Evolutionary conservation across 495 filamentous ascomycete genomes (phyloP), one percentile per base, ranked within the genome.

Genomic region (Astrothelium macrocarpum): DNA sequence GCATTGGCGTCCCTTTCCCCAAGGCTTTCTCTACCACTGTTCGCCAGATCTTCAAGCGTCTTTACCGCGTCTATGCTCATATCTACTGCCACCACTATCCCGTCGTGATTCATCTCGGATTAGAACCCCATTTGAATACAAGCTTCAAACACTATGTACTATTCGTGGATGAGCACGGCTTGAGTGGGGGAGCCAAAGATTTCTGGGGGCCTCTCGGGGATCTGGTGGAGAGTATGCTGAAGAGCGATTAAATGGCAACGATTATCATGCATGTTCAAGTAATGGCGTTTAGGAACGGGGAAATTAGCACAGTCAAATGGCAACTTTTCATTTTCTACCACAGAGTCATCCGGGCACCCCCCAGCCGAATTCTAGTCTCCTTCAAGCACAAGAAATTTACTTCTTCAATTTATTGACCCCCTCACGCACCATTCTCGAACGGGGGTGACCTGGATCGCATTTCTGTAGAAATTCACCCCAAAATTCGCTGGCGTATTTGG

Each of bases 71-170:
- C 60, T 98, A 98, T 76, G 94, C 94, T 42, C 94, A 98, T 76
- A 96, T 98, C 70, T 98, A 98, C 82, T 98, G 94, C 82, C 94
- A 98, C 75, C 94, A 98, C 78, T 98, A 98, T 76, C 91, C 91
- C 18, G 94, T 98, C 53, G 87, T 98, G 60, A 87, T 95, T 32
- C 91, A 96, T 67, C 84, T 98, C 31, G 94, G 94, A 32, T 82
- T 98, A 62, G 94, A 98, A 77, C 91, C 94, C 36, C 94, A 98
- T 77, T 84, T 98, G 69, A 98, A 98, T 78, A 98, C 94, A 56
- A 94, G 89, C 78, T 98, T 98, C 84, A 98, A 98, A 81, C 94
- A 98, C 74, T 98, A 97, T 72, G 94, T 96, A 61, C 82, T 97
- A 53, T 97, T 97, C 78, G 90, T 97, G 67, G 89, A 97, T 72